Percentiles rank a stretch among this genome's conserved stretches.
phyloP scores from a whole-genome alignment of 805 yeast genomes.

The Isabelozyma heimii region DNA sequence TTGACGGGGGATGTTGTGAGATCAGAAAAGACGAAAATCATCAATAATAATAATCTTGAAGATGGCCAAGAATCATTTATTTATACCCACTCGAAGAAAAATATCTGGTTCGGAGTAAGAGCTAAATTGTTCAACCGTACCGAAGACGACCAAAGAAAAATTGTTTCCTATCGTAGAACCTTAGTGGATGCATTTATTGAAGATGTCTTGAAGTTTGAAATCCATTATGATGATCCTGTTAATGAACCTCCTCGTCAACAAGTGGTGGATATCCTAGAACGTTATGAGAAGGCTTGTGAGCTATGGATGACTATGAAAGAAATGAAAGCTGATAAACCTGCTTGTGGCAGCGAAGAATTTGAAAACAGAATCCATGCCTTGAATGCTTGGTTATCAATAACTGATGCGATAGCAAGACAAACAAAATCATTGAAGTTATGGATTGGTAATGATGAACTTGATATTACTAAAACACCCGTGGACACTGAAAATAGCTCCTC shows the following conservation, averaged over 20 bases:
- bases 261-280: conserved; percentile 55
- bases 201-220: conserved; percentile 62
- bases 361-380: conserved; percentile 68
- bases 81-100: conserved; percentile 60
- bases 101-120: conserved; percentile 82
- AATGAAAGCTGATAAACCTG: conserved; percentile 76
- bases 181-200: conserved; percentile 71
- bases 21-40: conserved; percentile 80
- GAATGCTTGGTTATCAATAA: conserved; percentile 78
- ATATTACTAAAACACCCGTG: conserved; percentile 45
- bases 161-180: conserved; percentile 66
- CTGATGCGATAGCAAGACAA: conserved; percentile 65
- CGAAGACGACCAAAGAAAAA: conserved; percentile 70
- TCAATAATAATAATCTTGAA: conserved; percentile 42
- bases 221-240: conserved; percentile 39
- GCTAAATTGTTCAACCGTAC: conserved; percentile 81
- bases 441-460: conserved; percentile 83
- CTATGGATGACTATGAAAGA: conserved; percentile 79
- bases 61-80: conserved; percentile 46
- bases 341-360: conserved; percentile 63
- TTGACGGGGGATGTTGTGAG: conserved; percentile 93
- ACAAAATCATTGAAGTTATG: conserved; percentile 61
- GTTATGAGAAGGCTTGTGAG: conserved; percentile 64
- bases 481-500: conserved; percentile 15
- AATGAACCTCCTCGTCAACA: conserved; percentile 36